Evolutionary conservation across 352 stramenopile species (phyloP), one percentile per base, ranked within the genome.

Genomic region (Globisporangium takayamanum): DNA sequence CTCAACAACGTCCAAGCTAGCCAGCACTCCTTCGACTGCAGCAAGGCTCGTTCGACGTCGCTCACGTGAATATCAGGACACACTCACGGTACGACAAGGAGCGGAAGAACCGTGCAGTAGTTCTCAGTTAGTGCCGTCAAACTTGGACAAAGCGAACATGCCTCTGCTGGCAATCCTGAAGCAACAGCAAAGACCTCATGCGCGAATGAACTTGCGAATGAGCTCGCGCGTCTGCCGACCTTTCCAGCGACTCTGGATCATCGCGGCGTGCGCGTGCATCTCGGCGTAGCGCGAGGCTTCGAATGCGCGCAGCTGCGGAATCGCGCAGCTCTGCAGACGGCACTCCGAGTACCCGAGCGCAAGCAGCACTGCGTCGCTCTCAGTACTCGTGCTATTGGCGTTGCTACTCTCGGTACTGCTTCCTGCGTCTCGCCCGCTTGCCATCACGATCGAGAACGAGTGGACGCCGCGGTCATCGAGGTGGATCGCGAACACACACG

Each of bases 171-270:
- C 30, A 36, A 7, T 22, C 28, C 28, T 33, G 28, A 33, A 3
- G 28, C 22, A 33, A 33, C 28, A 42, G 33, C 28, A 39, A 20
- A 42, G 16, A 53, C 28, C 28, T n/a, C 53, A 37, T 2, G 36
- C 33, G 18, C 53, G 70, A 51, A 88, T 78, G 65, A 71, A 83
- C 62, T 76, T 71, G 41, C 61, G 63, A 46, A 89, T 80, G 26
- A 87, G 52, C 25, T 73, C 59, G 3, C 77, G 72, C 5, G 76
- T 90, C 18, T 69, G 71, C 44, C 54, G 41, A 2, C 76, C 77
- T 60, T 87, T 90, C 68, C 68, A 81, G 37, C 74, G 63, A 53
- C 83, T 85, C 52, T 89, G 77, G 47, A 89, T 81, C 18, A 66
- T 72, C 15, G 65, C 54, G 10, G 74, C 72, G 53, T 63, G 57